A percentile compares a stretch with the other conserved stretches of the same genome.
These are phyloP conservation scores for Linum trigynum DNA, from an alignment of 345 rosid species.

Conservation along the genomic window DNA sequence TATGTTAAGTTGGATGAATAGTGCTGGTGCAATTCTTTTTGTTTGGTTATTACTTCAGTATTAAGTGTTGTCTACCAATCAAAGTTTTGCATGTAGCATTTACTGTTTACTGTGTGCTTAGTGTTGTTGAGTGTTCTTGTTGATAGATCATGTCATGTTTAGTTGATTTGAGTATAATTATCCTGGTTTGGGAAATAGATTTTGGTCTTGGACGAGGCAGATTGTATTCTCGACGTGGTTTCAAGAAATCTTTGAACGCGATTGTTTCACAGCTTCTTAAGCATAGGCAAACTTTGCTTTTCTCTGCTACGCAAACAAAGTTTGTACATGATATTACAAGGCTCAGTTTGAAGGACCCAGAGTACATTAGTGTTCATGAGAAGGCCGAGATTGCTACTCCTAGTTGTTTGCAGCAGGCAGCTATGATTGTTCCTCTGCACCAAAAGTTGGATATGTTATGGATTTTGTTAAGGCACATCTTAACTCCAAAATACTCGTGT, in stretches of 20 bases:
- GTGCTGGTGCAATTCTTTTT: not conserved
- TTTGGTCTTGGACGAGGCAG: constrained; percentile 96
- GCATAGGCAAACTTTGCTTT: constrained; percentile 77
- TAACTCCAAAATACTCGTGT: constrained; percentile 69
- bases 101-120: not conserved
- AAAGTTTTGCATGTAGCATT: not conserved
- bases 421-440: constrained; percentile 75
- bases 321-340: constrained; percentile 91
- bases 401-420: constrained; percentile 62
- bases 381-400: constrained; percentile 82
- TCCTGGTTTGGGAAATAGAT: constrained; percentile 50
- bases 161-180: constrained; percentile 26
- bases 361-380: constrained; percentile 84
- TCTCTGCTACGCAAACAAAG: constrained; percentile 93
- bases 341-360: constrained; percentile 92
- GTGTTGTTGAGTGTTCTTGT: not conserved
- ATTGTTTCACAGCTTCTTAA: constrained; percentile 79
- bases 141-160: not conserved
- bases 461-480: constrained; percentile 83
- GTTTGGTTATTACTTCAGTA: not conserved
- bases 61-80: too few relatives aligned
- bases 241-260: constrained; percentile 74
- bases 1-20: not conserved
- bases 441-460: constrained; percentile 83
- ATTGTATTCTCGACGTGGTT: constrained; percentile 86